Conservation (phyloP, 2,329 filamentous ascomycete genomes). For the Metarhizium brunneum region DNA sequence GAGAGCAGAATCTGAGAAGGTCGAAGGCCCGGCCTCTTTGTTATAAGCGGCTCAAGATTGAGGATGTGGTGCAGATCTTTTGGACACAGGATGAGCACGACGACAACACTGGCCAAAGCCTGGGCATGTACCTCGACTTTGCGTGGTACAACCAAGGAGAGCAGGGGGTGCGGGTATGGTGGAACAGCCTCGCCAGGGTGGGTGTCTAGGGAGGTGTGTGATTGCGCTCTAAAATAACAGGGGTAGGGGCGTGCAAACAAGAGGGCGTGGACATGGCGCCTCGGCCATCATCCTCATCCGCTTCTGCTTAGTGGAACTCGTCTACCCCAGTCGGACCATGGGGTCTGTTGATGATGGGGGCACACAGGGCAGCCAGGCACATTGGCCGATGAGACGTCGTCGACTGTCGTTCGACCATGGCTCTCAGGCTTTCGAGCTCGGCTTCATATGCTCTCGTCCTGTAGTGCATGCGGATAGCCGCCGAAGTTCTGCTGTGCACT, state of each 20-base stretch:
- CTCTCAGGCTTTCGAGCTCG: conserved; percentile 5
- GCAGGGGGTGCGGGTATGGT: conserved; percentile 6
- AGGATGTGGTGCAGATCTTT: conserved; percentile 10
- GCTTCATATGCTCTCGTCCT: conserved; percentile 11
- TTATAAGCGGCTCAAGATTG: conserved; percentile 11
- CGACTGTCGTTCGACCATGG: neutral
- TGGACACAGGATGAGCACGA: neutral
- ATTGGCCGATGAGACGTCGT: neutral
- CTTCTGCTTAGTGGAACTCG: neutral
- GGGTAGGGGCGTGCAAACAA: neutral
- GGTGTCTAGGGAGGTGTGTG: conserved; percentile 5
- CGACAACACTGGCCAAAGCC: neutral
- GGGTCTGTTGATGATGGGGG: neutral
- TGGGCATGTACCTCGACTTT: conserved; percentile 5
- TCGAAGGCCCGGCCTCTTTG: conserved; percentile 12
- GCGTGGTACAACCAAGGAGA: neutral
- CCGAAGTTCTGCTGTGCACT: conserved; percentile 12
- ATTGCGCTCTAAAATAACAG: neutral
- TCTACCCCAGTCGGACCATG: neutral
- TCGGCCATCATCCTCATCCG: neutral
- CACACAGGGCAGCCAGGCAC: conserved; percentile 2
- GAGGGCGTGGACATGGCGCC: neutral
- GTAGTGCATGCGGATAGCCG: conserved; percentile 23
- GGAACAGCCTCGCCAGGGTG: neutral
- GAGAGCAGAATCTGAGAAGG: neutral